Conservation (phyloP, 352 stramenopile species). For the Globisporangium mamillatum region DNA sequence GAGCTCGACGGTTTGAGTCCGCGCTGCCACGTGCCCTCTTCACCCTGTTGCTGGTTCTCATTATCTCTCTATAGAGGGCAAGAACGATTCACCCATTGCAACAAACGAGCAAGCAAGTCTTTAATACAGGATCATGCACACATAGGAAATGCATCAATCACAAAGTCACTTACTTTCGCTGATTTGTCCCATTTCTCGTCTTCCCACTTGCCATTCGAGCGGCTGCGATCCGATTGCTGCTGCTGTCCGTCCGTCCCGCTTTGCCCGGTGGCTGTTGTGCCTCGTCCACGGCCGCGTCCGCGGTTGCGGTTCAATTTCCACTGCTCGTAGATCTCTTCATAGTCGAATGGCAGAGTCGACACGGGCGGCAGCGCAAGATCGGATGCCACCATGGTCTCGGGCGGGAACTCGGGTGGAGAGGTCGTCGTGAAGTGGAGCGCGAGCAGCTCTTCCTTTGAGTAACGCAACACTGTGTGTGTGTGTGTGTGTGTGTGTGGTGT, state of each 20-base stretch:
- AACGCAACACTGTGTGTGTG: slow-evolving; percentile 53
- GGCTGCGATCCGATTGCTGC: slow-evolving; percentile 37
- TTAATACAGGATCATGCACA: background rate
- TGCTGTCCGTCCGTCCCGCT: slow-evolving; percentile 19
- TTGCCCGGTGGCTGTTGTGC: slow-evolving; percentile 23
- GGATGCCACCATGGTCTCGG: slow-evolving; percentile 64
- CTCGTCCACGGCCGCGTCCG: slow-evolving; percentile 66
- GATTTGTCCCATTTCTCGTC: slow-evolving; percentile 42
- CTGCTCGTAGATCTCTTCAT: slow-evolving; percentile 87
- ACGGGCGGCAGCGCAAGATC: slow-evolving; percentile 69
- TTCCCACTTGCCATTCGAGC: slow-evolving; percentile 51
- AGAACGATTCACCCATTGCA: background rate
- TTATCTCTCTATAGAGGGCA: slow-evolving; percentile 22
- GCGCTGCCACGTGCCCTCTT: slow-evolving; percentile 59
- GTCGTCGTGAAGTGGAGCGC: slow-evolving; percentile 62
- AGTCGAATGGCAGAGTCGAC: slow-evolving; percentile 76
- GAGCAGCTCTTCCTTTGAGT: slow-evolving; percentile 78
- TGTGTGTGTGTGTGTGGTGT: slow-evolving; percentile 5
- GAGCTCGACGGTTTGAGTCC: slow-evolving; percentile 35
- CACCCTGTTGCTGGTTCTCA: slow-evolving; percentile 24
- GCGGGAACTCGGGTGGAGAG: slow-evolving; percentile 46
- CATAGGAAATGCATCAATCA: background rate
- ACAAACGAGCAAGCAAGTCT: background rate
- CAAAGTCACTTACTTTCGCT: slow-evolving; percentile 18
- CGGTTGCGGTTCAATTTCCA: slow-evolving; percentile 81